Evolutionary conservation across 768 basidiomycete species (phyloP).

Genomic region (Albatrellus ellisii): DNA sequence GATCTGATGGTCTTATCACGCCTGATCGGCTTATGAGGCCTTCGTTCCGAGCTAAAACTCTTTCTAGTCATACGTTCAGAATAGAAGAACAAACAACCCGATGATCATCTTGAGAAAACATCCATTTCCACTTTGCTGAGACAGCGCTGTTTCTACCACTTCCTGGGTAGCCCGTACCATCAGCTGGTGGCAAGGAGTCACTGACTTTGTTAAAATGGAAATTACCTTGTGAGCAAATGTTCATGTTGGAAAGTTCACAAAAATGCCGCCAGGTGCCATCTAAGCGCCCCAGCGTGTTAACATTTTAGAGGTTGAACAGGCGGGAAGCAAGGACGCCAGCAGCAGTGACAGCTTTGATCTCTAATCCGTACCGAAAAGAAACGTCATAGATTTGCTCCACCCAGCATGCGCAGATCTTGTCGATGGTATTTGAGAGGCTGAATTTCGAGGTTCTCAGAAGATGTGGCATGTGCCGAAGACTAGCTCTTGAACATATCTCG

Average conservation of each 20-base stretch:
- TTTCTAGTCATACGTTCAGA: no score
- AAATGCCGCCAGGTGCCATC: constrained; percentile 9
- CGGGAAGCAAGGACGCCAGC: constrained; percentile 11
- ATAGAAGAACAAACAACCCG: no score
- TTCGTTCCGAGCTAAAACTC: no score
- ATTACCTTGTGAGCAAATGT: no score
- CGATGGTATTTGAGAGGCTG: constrained; percentile 12
- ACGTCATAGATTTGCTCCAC: constrained; percentile 4
- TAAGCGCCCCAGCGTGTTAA: not conserved
- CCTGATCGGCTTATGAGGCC: not conserved
- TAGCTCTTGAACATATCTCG: constrained; percentile 12
- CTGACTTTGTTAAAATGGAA: no score
- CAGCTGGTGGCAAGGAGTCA: no score
- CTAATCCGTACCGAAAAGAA: not conserved
- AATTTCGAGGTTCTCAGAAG: constrained; percentile 15
- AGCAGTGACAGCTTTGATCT: not conserved
- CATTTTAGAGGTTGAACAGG: constrained; percentile 10
- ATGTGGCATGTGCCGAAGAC: constrained; percentile 16
- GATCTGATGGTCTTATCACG: not conserved
- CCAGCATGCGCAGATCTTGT: no score
- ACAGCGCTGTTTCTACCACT: no score
- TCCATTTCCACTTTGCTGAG: no score
- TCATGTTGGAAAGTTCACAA: not conserved
- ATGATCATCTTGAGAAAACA: no score
- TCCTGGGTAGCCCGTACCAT: no score